Conservation (phyloP, 2,329 filamentous ascomycete species). For the Aspergillus udagawae region DNA sequence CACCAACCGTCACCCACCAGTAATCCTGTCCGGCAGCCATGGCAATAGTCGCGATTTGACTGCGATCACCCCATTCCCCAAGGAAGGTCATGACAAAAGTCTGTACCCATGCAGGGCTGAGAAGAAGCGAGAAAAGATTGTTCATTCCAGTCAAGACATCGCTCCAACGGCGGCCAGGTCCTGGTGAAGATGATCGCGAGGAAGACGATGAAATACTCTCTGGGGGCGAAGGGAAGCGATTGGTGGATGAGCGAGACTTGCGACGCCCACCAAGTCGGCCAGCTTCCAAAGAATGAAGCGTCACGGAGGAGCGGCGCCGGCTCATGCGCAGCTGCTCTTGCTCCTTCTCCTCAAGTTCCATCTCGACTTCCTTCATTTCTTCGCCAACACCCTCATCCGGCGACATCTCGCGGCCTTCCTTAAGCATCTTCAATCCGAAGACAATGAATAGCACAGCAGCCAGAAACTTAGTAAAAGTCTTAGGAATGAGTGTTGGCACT, state of each 20-base stretch:
- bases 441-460: conserved; percentile 82
- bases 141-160: conserved; percentile 61
- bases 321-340: conserved; percentile 65
- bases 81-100: conserved; percentile 99
- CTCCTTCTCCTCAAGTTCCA: conserved; percentile 91
- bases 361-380: conserved; percentile 96
- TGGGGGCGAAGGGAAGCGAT: conserved; percentile 73
- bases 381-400: conserved; percentile 88
- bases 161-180: conserved; percentile 43
- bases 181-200: conserved; percentile 56
- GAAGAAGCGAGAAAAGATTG: conserved; percentile 80
- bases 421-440: conserved; percentile 79
- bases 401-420: conserved; percentile 84
- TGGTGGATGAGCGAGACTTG: conserved; percentile 65
- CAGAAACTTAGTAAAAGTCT: conserved; percentile 83
- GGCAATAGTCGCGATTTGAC: conserved; percentile 96
- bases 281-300: conserved; percentile 75
- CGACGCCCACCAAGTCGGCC: conserved; percentile 60
- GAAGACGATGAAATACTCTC: conserved; percentile 77
- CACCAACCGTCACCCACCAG: conserved; percentile 95
- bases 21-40: conserved; percentile 99
- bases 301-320: conserved; percentile 63
- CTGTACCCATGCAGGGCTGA: conserved; percentile 97
- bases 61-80: conserved; percentile 96
- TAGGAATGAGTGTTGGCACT: conserved; percentile 83